Base-by-base conservation (phyloP, 2,329 filamentous ascomycete species). In the Colletotrichum tropicale region DNA sequence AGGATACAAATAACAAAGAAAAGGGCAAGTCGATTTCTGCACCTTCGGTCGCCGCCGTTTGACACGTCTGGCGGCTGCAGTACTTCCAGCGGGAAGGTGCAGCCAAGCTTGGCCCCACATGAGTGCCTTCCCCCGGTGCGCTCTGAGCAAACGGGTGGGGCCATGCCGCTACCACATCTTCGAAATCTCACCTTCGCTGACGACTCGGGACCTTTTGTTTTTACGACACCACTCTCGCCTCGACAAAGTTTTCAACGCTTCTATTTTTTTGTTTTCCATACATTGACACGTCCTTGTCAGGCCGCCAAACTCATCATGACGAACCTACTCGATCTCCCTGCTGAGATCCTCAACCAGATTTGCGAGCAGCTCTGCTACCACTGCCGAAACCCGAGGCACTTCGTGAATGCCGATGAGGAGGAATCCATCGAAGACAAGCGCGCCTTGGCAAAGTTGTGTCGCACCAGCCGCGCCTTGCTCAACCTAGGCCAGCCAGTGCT, bases 191-290 rank as follows among this genome's bases (percentile, higher is more conserved):
- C 16, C 16, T 18, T 3, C 38, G 38, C 18, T n/a, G 38, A 43
- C 38, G 38, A 18, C n/a, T n/a, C n/a, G n/a, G n/a, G n/a, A n/a
- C 0, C 38, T 43, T 43, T 43, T 43, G 2, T 43, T 10, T 43
- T 10, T 0, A 43, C 38, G 2, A 43, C 16, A 43, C 16, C 16
- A 43, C 38, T n/a, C 38, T 43, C 8, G 8, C 16, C 2, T 43
- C 38, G 38, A 43, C 38, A 18, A 43, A 9, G 8, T 18, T 43
- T 43, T 43, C 38, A n/a, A 5, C 18, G 38, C 2, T 38, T 36
- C 0, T 0, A 15, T 36, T 8, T 36, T 36, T 36, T 15, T 36
- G 0, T 36, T 36, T 18, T 16, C 0, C 4, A 8, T 38, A 18
- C 15, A 18, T 38, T 15, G 15, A 18, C 36, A 38, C 15, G 36